Evolutionary conservation across 352 stramenopile species (phyloP).

Genomic region (Thraustochytrium striatum): DNA sequence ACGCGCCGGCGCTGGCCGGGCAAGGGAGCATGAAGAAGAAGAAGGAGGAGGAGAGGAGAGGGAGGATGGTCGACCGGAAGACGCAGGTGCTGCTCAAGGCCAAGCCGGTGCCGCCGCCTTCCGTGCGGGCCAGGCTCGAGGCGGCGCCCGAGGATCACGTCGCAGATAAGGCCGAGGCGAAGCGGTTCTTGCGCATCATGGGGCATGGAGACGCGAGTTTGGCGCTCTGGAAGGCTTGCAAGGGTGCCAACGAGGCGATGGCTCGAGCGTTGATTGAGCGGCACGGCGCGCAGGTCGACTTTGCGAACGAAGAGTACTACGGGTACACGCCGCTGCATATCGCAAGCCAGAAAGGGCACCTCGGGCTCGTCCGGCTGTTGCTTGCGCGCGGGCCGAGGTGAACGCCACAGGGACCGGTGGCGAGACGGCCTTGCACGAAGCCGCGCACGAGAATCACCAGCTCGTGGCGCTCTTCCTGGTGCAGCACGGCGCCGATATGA

Average conservation of each 20-base stretch:
- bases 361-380: neutral
- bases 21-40: no score
- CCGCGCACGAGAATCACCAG: conserved; percentile 30
- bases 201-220: neutral
- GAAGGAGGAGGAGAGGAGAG: no score
- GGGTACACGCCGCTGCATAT: conserved; percentile 44
- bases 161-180: neutral
- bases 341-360: conserved; percentile 37
- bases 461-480: conserved; percentile 19
- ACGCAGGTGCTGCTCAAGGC: no score
- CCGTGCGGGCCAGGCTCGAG: no score
- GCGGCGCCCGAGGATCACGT: neutral
- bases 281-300: neutral
- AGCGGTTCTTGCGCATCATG: conserved; percentile 29
- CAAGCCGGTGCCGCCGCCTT: no score
- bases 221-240: conserved; percentile 42
- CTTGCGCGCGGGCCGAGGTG: neutral
- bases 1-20: no score
- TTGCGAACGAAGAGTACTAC: conserved; percentile 15
- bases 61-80: no score
- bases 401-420: neutral
- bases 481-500: neutral
- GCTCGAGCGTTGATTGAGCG: neutral
- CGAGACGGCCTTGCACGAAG: conserved; percentile 31
- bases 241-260: neutral